Evolutionary conservation across 352 stramenopile species (phyloP).

Genomic region (Pythium dissimile): DNA sequence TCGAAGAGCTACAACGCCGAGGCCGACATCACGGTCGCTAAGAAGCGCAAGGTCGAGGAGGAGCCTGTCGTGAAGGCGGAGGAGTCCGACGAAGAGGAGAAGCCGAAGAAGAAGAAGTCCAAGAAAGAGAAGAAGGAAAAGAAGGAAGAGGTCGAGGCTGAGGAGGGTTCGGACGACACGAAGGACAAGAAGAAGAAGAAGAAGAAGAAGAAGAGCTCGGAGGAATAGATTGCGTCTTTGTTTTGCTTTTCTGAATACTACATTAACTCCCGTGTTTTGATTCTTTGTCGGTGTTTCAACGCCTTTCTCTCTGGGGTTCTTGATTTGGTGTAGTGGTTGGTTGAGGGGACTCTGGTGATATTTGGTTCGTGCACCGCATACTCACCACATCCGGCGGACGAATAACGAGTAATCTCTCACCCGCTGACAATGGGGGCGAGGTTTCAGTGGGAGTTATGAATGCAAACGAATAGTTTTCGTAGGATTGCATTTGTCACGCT

Average conservation of each 20-base stretch:
- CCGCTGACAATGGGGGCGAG: too few species aligned
- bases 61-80: constrained; percentile 55
- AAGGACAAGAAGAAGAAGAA: constrained; percentile 53
- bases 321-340: too few species aligned
- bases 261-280: constrained; percentile 24
- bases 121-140: constrained; percentile 85
- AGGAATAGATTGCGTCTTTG: constrained; percentile 42
- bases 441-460: too few species aligned
- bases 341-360: too few species aligned
- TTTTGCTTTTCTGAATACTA: constrained; percentile 16
- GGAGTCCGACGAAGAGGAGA: constrained; percentile 52
- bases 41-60: constrained; percentile 81
- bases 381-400: too few species aligned
- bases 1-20: constrained; percentile 92
- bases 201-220: constrained; percentile 37
- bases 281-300: too few species aligned
- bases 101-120: constrained; percentile 35
- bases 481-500: too few species aligned
- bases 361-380: too few species aligned
- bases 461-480: too few species aligned
- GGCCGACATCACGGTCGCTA: constrained; percentile 93
- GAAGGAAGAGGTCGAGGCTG: constrained; percentile 77
- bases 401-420: too few species aligned
- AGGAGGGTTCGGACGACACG: constrained; percentile 29
- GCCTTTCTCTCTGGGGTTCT: too few species aligned